A percentile compares a stretch with the other conserved stretches of the same genome.
These are phyloP conservation scores for Penicillium salamii DNA, from an alignment of 495 filamentous ascomycete genomes.

Conservation along the genomic window DNA sequence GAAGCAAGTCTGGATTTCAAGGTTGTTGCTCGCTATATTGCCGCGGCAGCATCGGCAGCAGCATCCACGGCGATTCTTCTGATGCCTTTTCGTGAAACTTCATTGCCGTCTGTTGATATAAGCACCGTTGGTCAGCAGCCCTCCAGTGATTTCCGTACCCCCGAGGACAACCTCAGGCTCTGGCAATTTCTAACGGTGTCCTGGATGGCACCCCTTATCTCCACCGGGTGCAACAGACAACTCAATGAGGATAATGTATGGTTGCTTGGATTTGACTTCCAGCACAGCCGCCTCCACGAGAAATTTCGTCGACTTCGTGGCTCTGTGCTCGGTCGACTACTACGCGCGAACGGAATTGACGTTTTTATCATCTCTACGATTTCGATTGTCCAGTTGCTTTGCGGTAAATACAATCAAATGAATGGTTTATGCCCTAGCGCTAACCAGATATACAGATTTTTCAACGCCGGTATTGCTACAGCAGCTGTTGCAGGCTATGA, in stretches of 20 bases:
- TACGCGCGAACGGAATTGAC: conserved; percentile 73
- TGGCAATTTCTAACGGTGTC: conserved; percentile 84
- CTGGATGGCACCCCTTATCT: conserved; percentile 76
- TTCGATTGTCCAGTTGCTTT: conserved; percentile 57
- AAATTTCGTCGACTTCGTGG: conserved; percentile 71
- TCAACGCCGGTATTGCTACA: conserved; percentile 68
- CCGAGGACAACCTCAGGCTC: conserved; percentile 74
- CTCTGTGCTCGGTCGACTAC: conserved; percentile 62
- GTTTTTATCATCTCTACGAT: conserved; percentile 62
- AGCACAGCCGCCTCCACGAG: conserved; percentile 67
- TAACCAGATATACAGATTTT: conserved; percentile 35
- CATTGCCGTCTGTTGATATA: conserved; percentile 57
- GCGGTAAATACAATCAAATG: conserved; percentile 34
- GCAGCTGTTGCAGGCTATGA: conserved; percentile 66
- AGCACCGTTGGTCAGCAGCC: conserved; percentile 55
- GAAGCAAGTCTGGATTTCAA: conserved; percentile 21
- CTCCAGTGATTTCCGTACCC: conserved; percentile 61
- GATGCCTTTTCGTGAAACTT: conserved; percentile 70
- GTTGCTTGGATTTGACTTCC: conserved; percentile 70
- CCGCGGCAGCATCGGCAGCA: conserved; percentile 38
- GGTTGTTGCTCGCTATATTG: conserved; percentile 37
- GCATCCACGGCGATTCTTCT: conserved; percentile 53
- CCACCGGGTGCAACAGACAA: conserved; percentile 56
- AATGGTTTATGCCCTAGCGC: too few relatives aligned
- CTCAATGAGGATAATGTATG: conserved; percentile 78